Evolutionary conservation across 228 moss, liverwort and hornwort genomes (phyloP).

Genomic region (Sphagnum fallax): DNA sequence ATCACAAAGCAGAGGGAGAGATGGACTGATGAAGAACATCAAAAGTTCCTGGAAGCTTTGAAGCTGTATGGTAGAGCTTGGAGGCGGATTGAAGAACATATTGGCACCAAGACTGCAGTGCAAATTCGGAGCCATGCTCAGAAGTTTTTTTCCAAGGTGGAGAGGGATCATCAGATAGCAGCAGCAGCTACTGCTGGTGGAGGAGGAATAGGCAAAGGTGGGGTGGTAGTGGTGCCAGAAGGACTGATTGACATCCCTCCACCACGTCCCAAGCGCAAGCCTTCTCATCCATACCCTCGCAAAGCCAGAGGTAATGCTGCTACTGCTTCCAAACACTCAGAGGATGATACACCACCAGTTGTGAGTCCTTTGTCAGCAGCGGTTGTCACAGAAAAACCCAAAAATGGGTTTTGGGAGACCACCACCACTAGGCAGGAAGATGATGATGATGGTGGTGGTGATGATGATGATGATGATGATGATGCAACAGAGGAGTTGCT

Average conservation of each 20-base stretch:
- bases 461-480: too few species aligned
- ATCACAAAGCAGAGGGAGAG: slow-evolving; percentile 64
- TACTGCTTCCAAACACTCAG: slow-evolving; percentile 14
- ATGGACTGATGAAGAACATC: slow-evolving; percentile 70
- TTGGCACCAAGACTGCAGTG: slow-evolving; percentile 67
- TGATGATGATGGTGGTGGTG: too few species aligned
- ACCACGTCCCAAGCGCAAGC: slow-evolving; percentile 62
- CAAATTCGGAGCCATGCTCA: slow-evolving; percentile 67
- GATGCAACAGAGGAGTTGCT: too few species aligned
- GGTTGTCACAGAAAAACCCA: too few species aligned
- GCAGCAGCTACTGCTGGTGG: slow-evolving; percentile 21
- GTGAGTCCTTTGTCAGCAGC: too few species aligned
- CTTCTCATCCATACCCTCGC: slow-evolving; percentile 57
- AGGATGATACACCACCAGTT: slow-evolving; percentile 23
- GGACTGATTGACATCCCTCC: slow-evolving; percentile 51
- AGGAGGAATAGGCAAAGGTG: slow-evolving; percentile 3
- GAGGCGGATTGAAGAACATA: slow-evolving; percentile 67
- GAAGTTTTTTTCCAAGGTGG: slow-evolving; percentile 67
- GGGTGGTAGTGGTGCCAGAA: slow-evolving; percentile 10
- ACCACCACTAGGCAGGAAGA: too few species aligned
- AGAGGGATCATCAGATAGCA: slow-evolving; percentile 18
- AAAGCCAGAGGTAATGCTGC: slow-evolving; percentile 46
- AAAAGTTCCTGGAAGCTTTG: slow-evolving; percentile 57
- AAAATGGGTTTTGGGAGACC: too few species aligned
- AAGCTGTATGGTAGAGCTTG: slow-evolving; percentile 63